Evolutionary conservation across 2,329 filamentous ascomycete species (phyloP).

Genomic region (Xylaria sp.): DNA sequence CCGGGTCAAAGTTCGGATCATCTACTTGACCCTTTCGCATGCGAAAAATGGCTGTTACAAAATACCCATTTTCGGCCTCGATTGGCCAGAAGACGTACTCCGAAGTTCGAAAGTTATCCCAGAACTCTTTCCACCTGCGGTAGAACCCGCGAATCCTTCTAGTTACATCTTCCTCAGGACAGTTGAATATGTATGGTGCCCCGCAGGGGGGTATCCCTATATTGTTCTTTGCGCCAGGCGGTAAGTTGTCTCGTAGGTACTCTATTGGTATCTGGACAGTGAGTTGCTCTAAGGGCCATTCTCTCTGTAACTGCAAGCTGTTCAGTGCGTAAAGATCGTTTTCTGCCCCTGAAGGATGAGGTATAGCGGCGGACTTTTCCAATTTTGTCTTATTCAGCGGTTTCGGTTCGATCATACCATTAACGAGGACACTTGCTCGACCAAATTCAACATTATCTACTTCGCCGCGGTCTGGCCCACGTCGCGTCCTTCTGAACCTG

Average conservation of each 20-base stretch:
- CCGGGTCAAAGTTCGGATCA: constrained; percentile 23
- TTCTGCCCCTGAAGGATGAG: constrained; percentile 4
- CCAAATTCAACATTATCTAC: constrained; percentile 13
- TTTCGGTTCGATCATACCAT: constrained; percentile 34
- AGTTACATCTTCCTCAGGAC: not conserved
- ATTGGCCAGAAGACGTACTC: constrained; percentile 37
- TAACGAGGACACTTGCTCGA: constrained; percentile 31
- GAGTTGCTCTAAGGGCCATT: constrained; percentile 19
- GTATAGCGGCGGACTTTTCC: not conserved
- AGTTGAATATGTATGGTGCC: constrained; percentile 20
- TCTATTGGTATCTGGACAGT: constrained; percentile 22
- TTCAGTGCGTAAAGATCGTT: constrained; percentile 35
- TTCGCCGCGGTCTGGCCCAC: not conserved
- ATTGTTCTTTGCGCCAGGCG: not conserved
- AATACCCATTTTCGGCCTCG: constrained; percentile 24
- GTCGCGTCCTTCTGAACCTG: not conserved
- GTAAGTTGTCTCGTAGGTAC: constrained; percentile 16
- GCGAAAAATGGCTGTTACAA: constrained; percentile 34
- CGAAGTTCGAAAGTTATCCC: constrained; percentile 7
- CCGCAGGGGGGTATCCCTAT: constrained; percentile 18
- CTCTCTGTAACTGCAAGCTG: constrained; percentile 26
- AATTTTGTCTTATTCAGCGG: not conserved
- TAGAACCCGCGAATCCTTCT: constrained; percentile 11
- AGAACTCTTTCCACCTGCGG: constrained; percentile 10
- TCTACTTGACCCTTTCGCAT: constrained; percentile 9